These are phyloP conservation scores for Yamadazyma sp. DNA, from an alignment of 805 yeast genomes.

Conservation along the genomic window DNA sequence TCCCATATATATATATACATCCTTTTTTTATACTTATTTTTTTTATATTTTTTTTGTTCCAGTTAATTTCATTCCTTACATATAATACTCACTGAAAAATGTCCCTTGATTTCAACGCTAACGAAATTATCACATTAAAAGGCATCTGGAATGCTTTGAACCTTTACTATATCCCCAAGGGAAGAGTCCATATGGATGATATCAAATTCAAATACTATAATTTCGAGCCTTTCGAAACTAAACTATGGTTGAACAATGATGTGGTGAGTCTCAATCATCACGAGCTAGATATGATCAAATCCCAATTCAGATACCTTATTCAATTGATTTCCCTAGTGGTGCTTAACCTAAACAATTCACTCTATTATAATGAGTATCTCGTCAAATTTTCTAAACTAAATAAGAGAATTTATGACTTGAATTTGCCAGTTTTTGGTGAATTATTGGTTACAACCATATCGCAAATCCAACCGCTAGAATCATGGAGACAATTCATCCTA, in stretches of 20 bases:
- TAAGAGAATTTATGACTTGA: slow-evolving; percentile 10
- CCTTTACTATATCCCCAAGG: slow-evolving; percentile 1
- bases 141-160: slow-evolving; percentile 7
- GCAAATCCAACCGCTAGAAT: neutral
- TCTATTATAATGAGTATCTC: slow-evolving; percentile 5
- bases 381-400: slow-evolving; percentile 12
- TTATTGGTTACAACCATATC: slow-evolving; percentile 5
- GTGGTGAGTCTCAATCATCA: neutral
- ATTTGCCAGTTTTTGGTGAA: slow-evolving; percentile 8
- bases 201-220: slow-evolving; percentile 5
- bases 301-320: slow-evolving; percentile 6
- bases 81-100: neutral
- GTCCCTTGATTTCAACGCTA: slow-evolving; percentile 1
- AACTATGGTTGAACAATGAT: slow-evolving; percentile 1
- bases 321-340: slow-evolving; percentile 7
- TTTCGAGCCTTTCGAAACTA: slow-evolving; percentile 1
- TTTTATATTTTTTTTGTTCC: too few relatives aligned
- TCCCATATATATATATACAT: too few relatives aligned
- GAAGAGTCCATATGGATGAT: slow-evolving; percentile 1
- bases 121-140: slow-evolving; percentile 6
- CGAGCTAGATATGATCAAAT: slow-evolving; percentile 2
- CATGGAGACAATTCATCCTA: slow-evolving; percentile 1
- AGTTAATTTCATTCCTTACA: too few relatives aligned
- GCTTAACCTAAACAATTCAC: slow-evolving; percentile 2
- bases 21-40: too few relatives aligned